Percentiles rank a stretch among this genome's conserved stretches.
Conservation (phyloP, 345 rosid genomes). For the Psidium guajava region DNA sequence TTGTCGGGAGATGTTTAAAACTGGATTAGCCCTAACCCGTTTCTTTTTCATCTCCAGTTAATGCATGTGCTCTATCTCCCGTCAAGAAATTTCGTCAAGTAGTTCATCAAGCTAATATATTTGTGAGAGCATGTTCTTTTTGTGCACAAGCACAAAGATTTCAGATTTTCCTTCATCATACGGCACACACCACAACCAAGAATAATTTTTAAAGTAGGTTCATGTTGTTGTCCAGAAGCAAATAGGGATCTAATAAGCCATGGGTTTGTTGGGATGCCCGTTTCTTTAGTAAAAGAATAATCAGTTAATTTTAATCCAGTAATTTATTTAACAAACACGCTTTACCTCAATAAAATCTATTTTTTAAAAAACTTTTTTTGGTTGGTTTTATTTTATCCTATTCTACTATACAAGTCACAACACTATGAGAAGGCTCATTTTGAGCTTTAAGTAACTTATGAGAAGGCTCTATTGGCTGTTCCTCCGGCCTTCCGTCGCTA, state of each 20-base stretch:
- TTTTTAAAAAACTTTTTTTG: not conserved
- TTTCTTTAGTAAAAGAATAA: not conserved
- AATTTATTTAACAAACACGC: not conserved
- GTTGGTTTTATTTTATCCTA: too few species aligned
- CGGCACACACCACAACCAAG: not conserved
- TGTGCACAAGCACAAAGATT: not conserved
- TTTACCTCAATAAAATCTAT: not conserved
- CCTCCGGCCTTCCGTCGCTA: too few species aligned
- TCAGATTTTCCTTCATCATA: not conserved
- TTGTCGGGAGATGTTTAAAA: too few species aligned
- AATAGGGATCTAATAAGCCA: not conserved
- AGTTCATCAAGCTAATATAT: too few species aligned
- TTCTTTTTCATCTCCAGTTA: too few species aligned
- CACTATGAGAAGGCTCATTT: too few species aligned
- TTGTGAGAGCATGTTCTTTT: too few species aligned
- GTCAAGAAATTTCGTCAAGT: too few species aligned
- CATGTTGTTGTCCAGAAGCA: not conserved
- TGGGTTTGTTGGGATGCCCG: not conserved
- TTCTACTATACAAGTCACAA: too few species aligned
- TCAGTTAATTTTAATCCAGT: not conserved
- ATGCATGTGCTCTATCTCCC: too few species aligned
- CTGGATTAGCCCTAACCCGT: too few species aligned
- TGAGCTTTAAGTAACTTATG: not conserved
- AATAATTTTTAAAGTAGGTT: not conserved
- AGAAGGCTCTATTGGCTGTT: too few species aligned